phyloP scores from a whole-genome alignment of 202 grass and related monocot genomes.

The Digitaria exilis region DNA sequence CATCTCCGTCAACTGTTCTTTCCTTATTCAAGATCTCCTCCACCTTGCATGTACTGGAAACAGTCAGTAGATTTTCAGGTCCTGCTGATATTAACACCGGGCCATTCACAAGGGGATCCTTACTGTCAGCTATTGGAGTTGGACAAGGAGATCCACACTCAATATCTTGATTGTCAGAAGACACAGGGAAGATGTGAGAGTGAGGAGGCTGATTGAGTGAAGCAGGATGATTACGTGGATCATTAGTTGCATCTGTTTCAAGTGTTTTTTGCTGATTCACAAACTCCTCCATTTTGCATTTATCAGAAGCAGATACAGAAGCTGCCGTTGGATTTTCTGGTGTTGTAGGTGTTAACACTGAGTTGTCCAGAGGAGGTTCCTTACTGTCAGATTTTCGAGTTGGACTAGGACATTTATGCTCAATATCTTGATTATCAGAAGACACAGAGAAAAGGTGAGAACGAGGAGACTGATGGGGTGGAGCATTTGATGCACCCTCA shows the following conservation, averaged over 20 bases:
- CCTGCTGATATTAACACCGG: conserved; percentile 26
- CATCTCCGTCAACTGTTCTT: conserved; percentile 26
- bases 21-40: conserved; percentile 24
- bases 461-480: not conserved
- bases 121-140: conserved; percentile 45
- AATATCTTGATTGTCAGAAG: conserved; percentile 35
- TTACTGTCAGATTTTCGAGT: conserved; percentile 48
- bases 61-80: conserved; percentile 13
- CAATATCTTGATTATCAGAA: conserved; percentile 37
- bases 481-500: conserved; percentile 12
- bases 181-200: not conserved
- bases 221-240: conserved; percentile 11
- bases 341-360: not conserved
- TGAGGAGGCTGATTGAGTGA: conserved; percentile 3
- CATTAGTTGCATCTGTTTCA: conserved; percentile 28
- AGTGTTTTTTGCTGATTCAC: conserved; percentile 27
- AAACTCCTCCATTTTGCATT: conserved; percentile 15
- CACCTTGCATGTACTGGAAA: conserved; percentile 12
- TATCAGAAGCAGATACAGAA: conserved; percentile 11
- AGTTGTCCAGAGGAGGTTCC: conserved; percentile 12
- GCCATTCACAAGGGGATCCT: conserved; percentile 27
- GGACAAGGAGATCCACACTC: conserved; percentile 40
- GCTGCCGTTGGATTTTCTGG: not conserved
- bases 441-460: not conserved
- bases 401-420: conserved; percentile 36